phyloP scores from a whole-genome alignment of 768 basidiomycete genomes.

The Lenzites betulinus region DNA sequence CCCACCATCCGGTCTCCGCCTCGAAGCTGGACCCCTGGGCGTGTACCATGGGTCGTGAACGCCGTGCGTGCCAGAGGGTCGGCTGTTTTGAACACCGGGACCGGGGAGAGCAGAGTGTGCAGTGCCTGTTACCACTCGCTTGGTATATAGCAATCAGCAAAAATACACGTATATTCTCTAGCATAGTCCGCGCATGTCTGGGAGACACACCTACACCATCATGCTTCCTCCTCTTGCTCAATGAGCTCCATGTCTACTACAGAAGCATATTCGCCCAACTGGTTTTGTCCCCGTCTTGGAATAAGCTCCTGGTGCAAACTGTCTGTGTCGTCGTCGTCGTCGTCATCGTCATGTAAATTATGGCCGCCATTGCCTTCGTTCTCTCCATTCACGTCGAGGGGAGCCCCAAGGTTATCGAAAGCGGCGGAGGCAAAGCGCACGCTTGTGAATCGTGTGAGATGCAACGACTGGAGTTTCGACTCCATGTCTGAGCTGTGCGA shows the following conservation, averaged over 20 bases:
- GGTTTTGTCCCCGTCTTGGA: background rate
- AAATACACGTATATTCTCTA: background rate
- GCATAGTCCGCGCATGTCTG: background rate
- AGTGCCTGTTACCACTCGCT: too few species aligned
- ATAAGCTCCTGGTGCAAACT: background rate
- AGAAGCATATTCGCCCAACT: slow-evolving; percentile 1
- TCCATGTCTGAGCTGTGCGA: background rate
- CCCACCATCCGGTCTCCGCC: background rate
- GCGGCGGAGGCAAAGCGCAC: slow-evolving; percentile 2
- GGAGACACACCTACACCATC: background rate
- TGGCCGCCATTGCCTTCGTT: background rate
- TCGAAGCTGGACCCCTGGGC: background rate
- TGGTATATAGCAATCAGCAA: background rate
- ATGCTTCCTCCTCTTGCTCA: too few species aligned
- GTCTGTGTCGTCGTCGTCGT: background rate
- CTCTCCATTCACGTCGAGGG: slow-evolving; percentile 5
- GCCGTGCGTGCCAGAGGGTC: background rate
- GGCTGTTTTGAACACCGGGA: background rate
- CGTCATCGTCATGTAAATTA: background rate
- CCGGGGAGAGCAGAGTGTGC: background rate
- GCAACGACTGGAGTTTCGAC: background rate
- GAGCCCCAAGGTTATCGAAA: slow-evolving; percentile 7
- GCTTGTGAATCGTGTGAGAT: background rate
- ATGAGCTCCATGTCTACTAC: background rate
- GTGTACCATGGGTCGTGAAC: background rate